These are phyloP conservation scores for Extremus antarcticus DNA, from an alignment of 495 filamentous ascomycete species.

Conservation along the genomic window DNA sequence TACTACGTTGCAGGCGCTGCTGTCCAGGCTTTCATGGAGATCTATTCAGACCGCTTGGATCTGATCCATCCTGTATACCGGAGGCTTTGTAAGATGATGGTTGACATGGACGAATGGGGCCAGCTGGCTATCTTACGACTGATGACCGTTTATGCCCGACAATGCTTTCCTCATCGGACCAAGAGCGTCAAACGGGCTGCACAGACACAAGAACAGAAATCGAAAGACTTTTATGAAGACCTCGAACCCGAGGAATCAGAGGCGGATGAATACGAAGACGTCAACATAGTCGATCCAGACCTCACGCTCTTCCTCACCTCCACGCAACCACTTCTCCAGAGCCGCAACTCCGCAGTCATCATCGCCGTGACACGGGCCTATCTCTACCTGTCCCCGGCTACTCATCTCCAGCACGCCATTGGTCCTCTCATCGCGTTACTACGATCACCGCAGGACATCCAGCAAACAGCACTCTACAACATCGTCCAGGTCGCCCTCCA, in stretches of 20 bases:
- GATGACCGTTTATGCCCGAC: slow-evolving; percentile 72
- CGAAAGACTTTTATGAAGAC: slow-evolving; percentile 71
- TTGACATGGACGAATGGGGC: slow-evolving; percentile 99
- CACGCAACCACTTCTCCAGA: slow-evolving; percentile 75
- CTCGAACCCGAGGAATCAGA: slow-evolving; percentile 39
- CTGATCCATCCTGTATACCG: slow-evolving; percentile 85
- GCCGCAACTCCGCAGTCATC: slow-evolving; percentile 84
- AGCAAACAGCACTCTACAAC: slow-evolving; percentile 82
- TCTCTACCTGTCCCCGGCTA: slow-evolving; percentile 64
- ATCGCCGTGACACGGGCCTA: slow-evolving; percentile 79
- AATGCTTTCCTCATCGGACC: slow-evolving; percentile 72
- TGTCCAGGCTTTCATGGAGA: slow-evolving; percentile 74
- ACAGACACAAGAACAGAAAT: slow-evolving; percentile 24
- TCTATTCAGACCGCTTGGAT: slow-evolving; percentile 77
- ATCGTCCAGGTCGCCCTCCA: slow-evolving; percentile 77
- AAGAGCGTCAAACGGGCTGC: slow-evolving; percentile 38
- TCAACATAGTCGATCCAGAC: slow-evolving; percentile 64
- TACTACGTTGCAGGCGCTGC: slow-evolving; percentile 92
- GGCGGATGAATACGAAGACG: slow-evolving; percentile 31
- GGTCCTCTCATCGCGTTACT: slow-evolving; percentile 80
- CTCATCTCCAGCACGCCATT: slow-evolving; percentile 58
- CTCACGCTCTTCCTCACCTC: slow-evolving; percentile 69
- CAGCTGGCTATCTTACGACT: slow-evolving; percentile 72
- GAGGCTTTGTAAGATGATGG: slow-evolving; percentile 70
- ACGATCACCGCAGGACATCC: slow-evolving; percentile 72